Conservation (phyloP, 2,329 filamentous ascomycete genomes). For the Aulographum hederae region DNA sequence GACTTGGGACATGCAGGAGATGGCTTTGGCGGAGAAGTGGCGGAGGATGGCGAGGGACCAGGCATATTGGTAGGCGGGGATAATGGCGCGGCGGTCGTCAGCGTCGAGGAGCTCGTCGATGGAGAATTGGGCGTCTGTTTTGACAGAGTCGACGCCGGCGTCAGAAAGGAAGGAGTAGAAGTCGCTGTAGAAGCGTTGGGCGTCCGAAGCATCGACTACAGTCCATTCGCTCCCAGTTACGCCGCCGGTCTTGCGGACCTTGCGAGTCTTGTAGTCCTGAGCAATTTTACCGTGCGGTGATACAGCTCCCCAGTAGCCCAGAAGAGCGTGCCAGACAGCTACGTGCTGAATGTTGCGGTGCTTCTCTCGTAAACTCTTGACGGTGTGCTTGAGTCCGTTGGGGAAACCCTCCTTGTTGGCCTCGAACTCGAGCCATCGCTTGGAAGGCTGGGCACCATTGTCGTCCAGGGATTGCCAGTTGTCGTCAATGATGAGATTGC, state of each 20-base stretch:
- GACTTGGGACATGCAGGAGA: conserved; percentile 88
- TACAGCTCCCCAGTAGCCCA: conserved; percentile 84
- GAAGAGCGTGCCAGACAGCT: conserved; percentile 83
- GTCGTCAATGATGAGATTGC: conserved; percentile 86
- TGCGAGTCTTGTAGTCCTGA: conserved; percentile 55
- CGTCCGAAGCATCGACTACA: conserved; percentile 56
- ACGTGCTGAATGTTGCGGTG: conserved; percentile 64
- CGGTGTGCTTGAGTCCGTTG: conserved; percentile 52
- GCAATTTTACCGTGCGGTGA: conserved; percentile 57
- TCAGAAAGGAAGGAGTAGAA: conserved; percentile 69
- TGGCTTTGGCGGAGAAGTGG: conserved; percentile 59
- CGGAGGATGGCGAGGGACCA: conserved; percentile 66
- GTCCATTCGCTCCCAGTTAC: conserved; percentile 49
- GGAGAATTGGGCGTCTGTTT: conserved; percentile 86
- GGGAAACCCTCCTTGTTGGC: conserved; percentile 68
- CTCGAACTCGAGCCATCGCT: conserved; percentile 52
- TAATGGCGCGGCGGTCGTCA: conserved; percentile 51
- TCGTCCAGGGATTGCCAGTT: conserved; percentile 70
- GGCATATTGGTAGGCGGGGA: conserved; percentile 61
- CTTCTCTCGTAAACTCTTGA: conserved; percentile 47
- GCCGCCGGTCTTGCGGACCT: conserved; percentile 35
- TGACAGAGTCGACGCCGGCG: conserved; percentile 68
- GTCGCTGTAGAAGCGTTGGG: conserved; percentile 65
- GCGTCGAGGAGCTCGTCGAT: conserved; percentile 58
- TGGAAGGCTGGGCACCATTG: conserved; percentile 31